These are phyloP conservation scores for Acer saccharum DNA, from an alignment of 345 rosid genomes.

Conservation along the genomic window DNA sequence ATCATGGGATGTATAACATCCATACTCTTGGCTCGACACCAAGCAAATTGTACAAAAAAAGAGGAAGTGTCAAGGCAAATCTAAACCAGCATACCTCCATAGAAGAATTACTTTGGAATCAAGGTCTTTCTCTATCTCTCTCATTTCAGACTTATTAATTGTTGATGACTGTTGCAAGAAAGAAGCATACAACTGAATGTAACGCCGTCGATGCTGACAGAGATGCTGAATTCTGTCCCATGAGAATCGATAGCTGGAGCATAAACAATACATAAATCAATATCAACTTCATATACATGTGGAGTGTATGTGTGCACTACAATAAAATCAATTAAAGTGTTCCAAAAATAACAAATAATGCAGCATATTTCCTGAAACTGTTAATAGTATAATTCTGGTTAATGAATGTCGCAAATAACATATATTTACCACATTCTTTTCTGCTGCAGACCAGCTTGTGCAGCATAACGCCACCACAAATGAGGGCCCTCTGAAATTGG, in stretches of 20 bases:
- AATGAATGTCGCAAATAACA: not conserved
- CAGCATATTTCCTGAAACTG: not conserved
- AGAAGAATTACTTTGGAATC: slow-evolving; percentile 93
- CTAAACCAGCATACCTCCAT: slow-evolving; percentile 69
- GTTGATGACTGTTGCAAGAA: slow-evolving; percentile 69
- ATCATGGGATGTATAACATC: slow-evolving; percentile 3
- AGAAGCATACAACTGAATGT: slow-evolving; percentile 82
- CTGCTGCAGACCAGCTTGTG: slow-evolving; percentile 83
- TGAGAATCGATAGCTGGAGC: slow-evolving; percentile 76
- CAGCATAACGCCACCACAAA: slow-evolving; percentile 95
- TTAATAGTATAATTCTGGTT: slow-evolving; percentile 2
- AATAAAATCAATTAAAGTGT: slow-evolving; percentile 2
- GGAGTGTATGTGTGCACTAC: not conserved
- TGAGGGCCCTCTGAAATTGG: slow-evolving; percentile 61
- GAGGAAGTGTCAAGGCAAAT: slow-evolving; percentile 6
- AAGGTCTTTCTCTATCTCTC: slow-evolving; percentile 91
- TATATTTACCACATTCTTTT: slow-evolving; percentile 77
- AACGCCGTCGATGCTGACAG: slow-evolving; percentile 85
- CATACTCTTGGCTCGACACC: not conserved
- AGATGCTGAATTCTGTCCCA: slow-evolving; percentile 85
- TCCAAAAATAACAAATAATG: not conserved
- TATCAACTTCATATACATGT: slow-evolving; percentile 18
- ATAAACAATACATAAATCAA: slow-evolving; percentile 23
- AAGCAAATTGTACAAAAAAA: not conserved
- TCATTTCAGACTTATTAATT: slow-evolving; percentile 52